Evolutionary conservation across 805 yeast species (phyloP).

Genomic region (Starmerella asiatica): DNA sequence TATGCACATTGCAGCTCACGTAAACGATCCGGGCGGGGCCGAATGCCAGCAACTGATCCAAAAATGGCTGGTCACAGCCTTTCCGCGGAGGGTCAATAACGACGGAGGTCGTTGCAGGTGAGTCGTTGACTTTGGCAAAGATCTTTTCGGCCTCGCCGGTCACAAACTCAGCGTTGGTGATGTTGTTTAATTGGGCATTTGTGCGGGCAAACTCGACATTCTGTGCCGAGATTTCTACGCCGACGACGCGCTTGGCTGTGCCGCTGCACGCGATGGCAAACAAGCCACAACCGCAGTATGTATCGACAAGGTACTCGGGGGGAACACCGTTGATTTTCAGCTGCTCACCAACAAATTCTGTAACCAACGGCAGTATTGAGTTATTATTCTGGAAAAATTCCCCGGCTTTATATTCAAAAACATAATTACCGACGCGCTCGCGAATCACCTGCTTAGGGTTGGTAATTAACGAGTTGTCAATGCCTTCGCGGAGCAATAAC

Average conservation of each 20-base stretch:
- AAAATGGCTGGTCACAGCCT: conserved; percentile 82
- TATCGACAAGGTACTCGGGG: conserved; percentile 70
- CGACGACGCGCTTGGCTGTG: conserved; percentile 72
- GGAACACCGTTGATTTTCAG: conserved; percentile 31
- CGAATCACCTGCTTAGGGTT: conserved; percentile 64
- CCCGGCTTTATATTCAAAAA: conserved; percentile 83
- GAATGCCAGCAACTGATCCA: conserved; percentile 72
- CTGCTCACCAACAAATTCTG: conserved; percentile 65
- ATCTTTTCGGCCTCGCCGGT: conserved; percentile 88
- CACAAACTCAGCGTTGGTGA: conserved; percentile 68
- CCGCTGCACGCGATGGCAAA: conserved; percentile 76
- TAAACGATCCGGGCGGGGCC: conserved; percentile 81
- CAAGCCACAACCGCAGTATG: conserved; percentile 92
- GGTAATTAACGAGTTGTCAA: conserved; percentile 52
- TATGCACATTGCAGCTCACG: conserved; percentile 92
- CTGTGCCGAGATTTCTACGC: conserved; percentile 88
- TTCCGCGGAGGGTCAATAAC: conserved; percentile 95
- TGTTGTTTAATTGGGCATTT: conserved; percentile 64
- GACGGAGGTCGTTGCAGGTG: conserved; percentile 65
- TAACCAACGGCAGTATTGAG: conserved; percentile 72
- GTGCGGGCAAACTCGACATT: conserved; percentile 75
- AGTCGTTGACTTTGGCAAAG: conserved; percentile 52
- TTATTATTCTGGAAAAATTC: conserved; percentile 95
- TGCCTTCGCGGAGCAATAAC: conserved; percentile 47
- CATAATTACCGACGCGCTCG: conserved; percentile 51